Base-by-base conservation (phyloP, 805 yeast species). In the Teunomyces panamensis region DNA sequence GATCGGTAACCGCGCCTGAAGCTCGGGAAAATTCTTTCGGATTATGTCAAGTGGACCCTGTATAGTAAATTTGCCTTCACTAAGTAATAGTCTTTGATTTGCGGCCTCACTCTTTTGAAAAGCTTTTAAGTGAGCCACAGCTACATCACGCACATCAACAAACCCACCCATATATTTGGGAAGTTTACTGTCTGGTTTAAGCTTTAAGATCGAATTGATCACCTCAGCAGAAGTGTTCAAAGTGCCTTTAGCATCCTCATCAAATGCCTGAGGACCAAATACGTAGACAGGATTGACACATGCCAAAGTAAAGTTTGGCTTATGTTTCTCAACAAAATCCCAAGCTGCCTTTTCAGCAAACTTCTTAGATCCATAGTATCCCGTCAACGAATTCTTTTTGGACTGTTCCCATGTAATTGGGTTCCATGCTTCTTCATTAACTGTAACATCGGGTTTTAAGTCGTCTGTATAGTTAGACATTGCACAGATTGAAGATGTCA, bases 211-310 rank as follows among this genome's bases (percentile, higher is more conserved):
- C n/a, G 64, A 62, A 46, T 74, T 72, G 16, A 80, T 74, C 49
- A 78, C 33, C 53, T 64, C 75, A 54, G 64, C 53, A 17, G 74
- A 62, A 37, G 67, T 58, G 56, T 66, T 71, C 59, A 64, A 62
- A 30, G 59, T 53, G 11, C 58, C 73, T 44, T 67, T 66, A 49
- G 68, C 68, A 39, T 59, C 55, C 14, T 52, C 45, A 42, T 53
- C 64, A 48, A 54, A 77, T 16, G 69, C 73, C 55, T 81, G 83
- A 5, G 87, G 87, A 3, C 87, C 87, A 53, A 79, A 74, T 1
- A 81, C 84, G 58, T 67, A 79, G 9, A 76, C 74, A 8, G 87
- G 86, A 52, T 78, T 78, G 20, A 82, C 73, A 2, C 78, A 69
- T 33, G 75, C 66, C 44, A 81, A 56, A 32, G 68, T 67, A 61